Evolutionary conservation across 2,329 filamentous ascomycete species (phyloP), one percentile per base, ranked within the genome.

Genomic region (Lachnellula suecica): DNA sequence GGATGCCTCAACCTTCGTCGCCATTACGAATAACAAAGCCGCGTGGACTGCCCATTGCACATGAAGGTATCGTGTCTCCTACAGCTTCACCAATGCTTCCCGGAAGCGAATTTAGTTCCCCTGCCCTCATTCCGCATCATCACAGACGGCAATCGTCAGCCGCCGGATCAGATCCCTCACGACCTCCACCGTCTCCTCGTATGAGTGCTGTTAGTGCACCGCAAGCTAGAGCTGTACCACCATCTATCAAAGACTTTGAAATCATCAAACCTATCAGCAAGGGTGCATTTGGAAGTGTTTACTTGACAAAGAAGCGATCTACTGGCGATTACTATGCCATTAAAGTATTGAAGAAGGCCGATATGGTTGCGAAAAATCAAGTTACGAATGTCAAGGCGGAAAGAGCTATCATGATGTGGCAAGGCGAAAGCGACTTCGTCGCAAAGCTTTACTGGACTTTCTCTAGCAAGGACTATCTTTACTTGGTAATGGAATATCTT

Each of bases 341-440:
- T 74, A 99, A 99, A 68, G 94, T 97, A 1, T 72, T 99, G 54
- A 97, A 97, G 69, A 99, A 99, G 72, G 92, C 94, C n/a, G 94
- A 99, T 76, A 99, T 99, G 94, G 91, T 99, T 57, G 94, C 94
- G 56, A 99, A 99, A 73, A 99, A 99, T 69, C 94, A 99, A 69
- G 92, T 99, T 62, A 96, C 94, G 61, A 99, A 99, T 66, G 94
- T 99, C 66, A 97, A 99, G 72, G 94, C 95, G 8, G 94, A 99
- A 72, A 84, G 94, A 60, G 95, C 95, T 20, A 99, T 99, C 68
- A 97, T 99, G 94, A 99, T 99, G 94, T 97, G 94, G 90, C 94
- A 99, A 73, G 94, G 94, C 20, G 91, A 97, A 71, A 99, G 95
- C 69, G 94, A 99, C 54, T 99, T 99, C 69, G 94, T 99, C 52